phyloP scores from a whole-genome alignment of 1,139 yeast species.

The Magnusiomyces ingens region DNA sequence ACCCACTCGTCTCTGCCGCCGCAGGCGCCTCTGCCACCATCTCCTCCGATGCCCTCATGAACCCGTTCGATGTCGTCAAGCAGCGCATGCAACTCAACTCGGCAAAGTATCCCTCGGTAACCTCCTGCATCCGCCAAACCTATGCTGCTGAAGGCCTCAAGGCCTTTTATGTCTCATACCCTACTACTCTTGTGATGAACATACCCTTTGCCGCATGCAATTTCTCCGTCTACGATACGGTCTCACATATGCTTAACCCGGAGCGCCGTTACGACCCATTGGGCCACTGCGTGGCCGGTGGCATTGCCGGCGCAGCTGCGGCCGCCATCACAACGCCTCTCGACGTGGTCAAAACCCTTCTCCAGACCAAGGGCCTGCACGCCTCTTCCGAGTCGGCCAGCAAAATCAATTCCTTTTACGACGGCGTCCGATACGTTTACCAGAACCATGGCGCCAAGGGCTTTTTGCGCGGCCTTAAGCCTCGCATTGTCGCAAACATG shows the following conservation, averaged over 20 bases:
- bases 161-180: conserved; percentile 89
- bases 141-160: conserved; percentile 69
- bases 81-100: conserved; percentile 65
- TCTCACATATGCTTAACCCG: conserved; percentile 74
- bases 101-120: conserved; percentile 29
- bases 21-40: conserved; percentile 95
- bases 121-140: conserved; percentile 40
- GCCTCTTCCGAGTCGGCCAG: conserved; percentile 41
- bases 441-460: conserved; percentile 61
- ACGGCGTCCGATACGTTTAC: conserved; percentile 67
- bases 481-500: conserved; percentile 86
- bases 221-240: conserved; percentile 86
- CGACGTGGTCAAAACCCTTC: conserved; percentile 87
- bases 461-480: conserved; percentile 78
- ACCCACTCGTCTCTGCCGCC: conserved; percentile 73
- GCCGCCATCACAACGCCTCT: conserved; percentile 95
- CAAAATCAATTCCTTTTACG: conserved; percentile 58
- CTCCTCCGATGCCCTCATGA: conserved; percentile 93
- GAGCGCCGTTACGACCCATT: conserved; percentile 75
- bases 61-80: conserved; percentile 93
- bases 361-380: conserved; percentile 55
- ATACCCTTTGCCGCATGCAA: conserved; percentile 95
- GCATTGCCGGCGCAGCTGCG: conserved; percentile 91
- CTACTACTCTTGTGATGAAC: conserved; percentile 87
- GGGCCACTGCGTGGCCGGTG: conserved; percentile 90